phyloP scores from a whole-genome alignment of 306 rosid genomes.

The Acacia acuminata region DNA sequence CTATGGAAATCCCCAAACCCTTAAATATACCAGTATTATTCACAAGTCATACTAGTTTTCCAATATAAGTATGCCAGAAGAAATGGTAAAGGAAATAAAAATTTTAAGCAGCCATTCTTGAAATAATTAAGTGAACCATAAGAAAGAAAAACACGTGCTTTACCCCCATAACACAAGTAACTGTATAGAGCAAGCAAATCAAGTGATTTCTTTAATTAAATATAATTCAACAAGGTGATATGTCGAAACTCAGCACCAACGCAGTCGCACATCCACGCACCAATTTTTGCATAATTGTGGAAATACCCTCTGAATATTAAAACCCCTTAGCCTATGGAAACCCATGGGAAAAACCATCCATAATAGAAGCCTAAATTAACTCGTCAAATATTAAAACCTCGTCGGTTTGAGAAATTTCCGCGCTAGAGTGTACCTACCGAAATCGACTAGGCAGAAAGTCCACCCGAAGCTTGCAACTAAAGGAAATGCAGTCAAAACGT shows the following conservation, averaged over 20 bases:
- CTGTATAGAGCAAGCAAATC: slow-evolving; percentile 31
- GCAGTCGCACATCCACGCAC: background rate
- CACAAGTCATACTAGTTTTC: background rate
- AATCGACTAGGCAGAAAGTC: background rate
- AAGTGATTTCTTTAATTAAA: slow-evolving; percentile 44
- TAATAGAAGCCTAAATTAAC: background rate
- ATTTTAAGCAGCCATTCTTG: slow-evolving; percentile 26
- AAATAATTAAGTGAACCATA: slow-evolving; percentile 25
- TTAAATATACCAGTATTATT: slow-evolving; percentile 17
- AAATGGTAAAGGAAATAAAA: slow-evolving; percentile 26
- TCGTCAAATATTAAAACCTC: background rate
- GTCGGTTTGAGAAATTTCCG: slow-evolving; percentile 10
- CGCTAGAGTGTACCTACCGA: background rate
- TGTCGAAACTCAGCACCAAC: slow-evolving; percentile 1
- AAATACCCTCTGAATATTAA: background rate
- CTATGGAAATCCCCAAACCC: slow-evolving; percentile 9
- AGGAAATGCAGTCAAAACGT: background rate
- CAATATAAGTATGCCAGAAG: background rate
- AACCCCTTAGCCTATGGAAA: background rate
- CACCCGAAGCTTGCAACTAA: background rate
- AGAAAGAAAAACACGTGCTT: slow-evolving; percentile 45
- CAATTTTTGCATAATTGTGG: slow-evolving; percentile 24
- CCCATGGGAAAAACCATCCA: background rate
- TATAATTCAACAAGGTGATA: slow-evolving; percentile 16
- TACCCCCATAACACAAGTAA: slow-evolving; percentile 38